phyloP scores from a whole-genome alignment of 1,284 basidiomycete genomes.

The Cryptococcus deneoformans region DNA sequence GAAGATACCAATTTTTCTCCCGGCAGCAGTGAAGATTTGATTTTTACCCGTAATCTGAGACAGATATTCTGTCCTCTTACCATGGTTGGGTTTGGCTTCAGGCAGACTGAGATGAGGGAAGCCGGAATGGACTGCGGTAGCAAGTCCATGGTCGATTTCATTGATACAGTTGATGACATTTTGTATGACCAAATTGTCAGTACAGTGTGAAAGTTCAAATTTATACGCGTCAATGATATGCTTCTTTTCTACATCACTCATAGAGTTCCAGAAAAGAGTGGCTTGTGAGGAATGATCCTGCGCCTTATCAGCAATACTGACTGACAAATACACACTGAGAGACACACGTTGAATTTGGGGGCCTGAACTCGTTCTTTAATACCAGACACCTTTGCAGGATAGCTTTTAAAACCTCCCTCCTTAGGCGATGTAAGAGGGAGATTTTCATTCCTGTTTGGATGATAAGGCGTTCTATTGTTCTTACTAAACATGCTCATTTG shows the following conservation, averaged over 20 bases:
- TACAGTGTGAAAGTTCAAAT: constrained; percentile 76
- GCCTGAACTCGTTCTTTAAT: constrained; percentile 67
- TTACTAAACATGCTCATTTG: constrained; percentile 58
- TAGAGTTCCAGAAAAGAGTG: constrained; percentile 72
- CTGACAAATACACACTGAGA: background rate
- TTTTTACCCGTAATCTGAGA: constrained; percentile 57
- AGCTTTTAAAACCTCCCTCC: constrained; percentile 58
- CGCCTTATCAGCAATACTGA: constrained; percentile 41
- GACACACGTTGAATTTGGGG: constrained; percentile 65
- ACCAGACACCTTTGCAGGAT: constrained; percentile 54
- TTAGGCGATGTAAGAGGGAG: constrained; percentile 43
- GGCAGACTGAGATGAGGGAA: constrained; percentile 56
- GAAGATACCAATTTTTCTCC: constrained; percentile 67
- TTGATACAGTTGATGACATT: constrained; percentile 64
- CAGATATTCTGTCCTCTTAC: constrained; percentile 57
- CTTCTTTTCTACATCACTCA: constrained; percentile 61
- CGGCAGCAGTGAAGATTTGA: constrained; percentile 52
- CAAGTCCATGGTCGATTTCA: constrained; percentile 64
- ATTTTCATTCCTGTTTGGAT: constrained; percentile 60
- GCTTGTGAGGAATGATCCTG: constrained; percentile 51
- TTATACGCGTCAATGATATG: constrained; percentile 66
- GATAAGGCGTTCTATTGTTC: constrained; percentile 67
- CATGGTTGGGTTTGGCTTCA: constrained; percentile 59
- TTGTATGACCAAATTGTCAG: constrained; percentile 67
- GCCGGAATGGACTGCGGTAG: constrained; percentile 58